Conservation (phyloP, 257 asterid genomes). For the Dorcoceras hygrometricum region DNA sequence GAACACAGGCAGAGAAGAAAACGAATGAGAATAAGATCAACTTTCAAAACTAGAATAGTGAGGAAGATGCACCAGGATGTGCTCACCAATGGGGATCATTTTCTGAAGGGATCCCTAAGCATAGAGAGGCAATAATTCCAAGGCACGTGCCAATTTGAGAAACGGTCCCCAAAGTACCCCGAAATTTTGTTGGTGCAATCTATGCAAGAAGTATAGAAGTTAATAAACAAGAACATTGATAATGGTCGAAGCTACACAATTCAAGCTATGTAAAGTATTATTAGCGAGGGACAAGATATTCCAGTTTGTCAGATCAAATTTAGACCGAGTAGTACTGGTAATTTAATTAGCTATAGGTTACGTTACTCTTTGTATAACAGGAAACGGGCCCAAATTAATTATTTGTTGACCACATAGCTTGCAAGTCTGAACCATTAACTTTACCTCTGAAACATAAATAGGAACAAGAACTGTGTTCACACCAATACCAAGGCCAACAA, state of each 20-base stretch:
- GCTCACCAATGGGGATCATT: constrained; percentile 85
- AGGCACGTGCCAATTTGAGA: constrained; percentile 91
- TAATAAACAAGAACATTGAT: constrained; percentile 19
- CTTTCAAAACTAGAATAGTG: background rate
- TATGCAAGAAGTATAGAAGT: constrained; percentile 32
- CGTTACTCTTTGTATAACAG: no score
- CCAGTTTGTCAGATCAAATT: no score
- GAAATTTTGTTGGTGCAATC: constrained; percentile 81
- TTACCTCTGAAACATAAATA: constrained; percentile 86
- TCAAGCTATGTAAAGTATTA: background rate
- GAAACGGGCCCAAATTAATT: no score
- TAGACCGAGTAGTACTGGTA: no score
- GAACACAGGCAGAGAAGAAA: background rate
- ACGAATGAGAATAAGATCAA: background rate
- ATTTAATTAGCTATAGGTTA: no score
- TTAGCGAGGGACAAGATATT: background rate
- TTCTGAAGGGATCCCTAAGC: constrained; percentile 65
- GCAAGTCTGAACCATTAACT: constrained; percentile 18
- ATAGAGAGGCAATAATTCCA: constrained; percentile 66
- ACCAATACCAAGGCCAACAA: constrained; percentile 89
- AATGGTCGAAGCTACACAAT: constrained; percentile 11
- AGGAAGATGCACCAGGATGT: constrained; percentile 1
- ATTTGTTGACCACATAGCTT: background rate
- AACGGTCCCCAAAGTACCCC: constrained; percentile 75
- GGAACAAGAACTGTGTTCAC: constrained; percentile 92